Percentiles rank a stretch among this genome's conserved stretches.
These are phyloP conservation scores for Leccinum variabile DNA, from an alignment of 1,284 basidiomycete species.

Conservation along the genomic window DNA sequence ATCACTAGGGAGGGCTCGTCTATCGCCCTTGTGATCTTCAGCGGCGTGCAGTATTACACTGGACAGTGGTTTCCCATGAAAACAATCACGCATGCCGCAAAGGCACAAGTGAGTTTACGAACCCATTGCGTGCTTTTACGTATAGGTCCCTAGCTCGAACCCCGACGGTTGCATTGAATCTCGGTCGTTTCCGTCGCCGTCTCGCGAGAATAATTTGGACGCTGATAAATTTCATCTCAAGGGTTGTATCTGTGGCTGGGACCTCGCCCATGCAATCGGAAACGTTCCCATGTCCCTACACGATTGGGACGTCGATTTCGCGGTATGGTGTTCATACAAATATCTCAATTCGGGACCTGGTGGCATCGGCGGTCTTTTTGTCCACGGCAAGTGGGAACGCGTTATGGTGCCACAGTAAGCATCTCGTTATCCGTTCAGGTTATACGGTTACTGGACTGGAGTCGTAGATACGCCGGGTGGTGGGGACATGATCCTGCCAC, in stretches of 20 bases:
- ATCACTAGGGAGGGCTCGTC: conserved; percentile 73
- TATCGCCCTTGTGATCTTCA: conserved; percentile 88
- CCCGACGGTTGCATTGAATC: conserved; percentile 4
- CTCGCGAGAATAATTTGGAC: conserved; percentile 9
- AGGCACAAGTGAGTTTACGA: conserved; percentile 60
- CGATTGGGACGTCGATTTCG: conserved; percentile 95
- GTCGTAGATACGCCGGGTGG: conserved; percentile 85
- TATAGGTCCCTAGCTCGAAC: conserved; percentile 17
- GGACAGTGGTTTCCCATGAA: conserved; percentile 95
- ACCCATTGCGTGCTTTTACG: conserved; percentile 30
- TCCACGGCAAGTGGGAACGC: conserved; percentile 81
- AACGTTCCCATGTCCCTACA: conserved; percentile 91
- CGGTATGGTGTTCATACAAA: conserved; percentile 98
- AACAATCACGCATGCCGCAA: conserved; percentile 80
- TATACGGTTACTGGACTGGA: conserved; percentile 12
- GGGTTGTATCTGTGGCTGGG: conserved; percentile 94
- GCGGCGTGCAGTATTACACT: conserved; percentile 95
- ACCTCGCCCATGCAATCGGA: conserved; percentile 93
- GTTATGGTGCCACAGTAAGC: conserved; percentile 57
- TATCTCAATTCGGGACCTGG: conserved; percentile 97
- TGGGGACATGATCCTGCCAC: conserved; percentile 92
- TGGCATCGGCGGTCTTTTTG: conserved; percentile 89
- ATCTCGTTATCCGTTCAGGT: conserved; percentile 18
- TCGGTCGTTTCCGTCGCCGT: conserved; percentile 8
- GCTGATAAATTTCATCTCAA: conserved; percentile 37